Evolutionary conservation across 2,329 filamentous ascomycete species (phyloP).

Genomic region (Tolypocladium tundrense): DNA sequence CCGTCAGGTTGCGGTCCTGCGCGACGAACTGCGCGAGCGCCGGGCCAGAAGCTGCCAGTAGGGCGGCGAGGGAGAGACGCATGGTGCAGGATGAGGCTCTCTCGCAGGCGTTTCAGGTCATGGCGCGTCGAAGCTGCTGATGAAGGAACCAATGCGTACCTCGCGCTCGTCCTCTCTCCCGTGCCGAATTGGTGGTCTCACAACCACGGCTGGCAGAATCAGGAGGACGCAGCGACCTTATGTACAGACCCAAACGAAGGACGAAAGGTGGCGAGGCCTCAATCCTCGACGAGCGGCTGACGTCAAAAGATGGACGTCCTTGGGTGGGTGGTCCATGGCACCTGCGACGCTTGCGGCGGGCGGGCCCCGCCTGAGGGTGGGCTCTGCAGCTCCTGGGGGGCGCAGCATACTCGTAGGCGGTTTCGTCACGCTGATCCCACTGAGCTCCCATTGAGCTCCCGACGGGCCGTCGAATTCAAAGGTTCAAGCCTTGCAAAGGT

Average conservation of each 20-base stretch:
- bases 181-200: not conserved
- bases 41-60: conserved; percentile 7
- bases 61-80: conserved; percentile 7
- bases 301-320: not conserved
- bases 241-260: not conserved
- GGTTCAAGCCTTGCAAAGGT: too few relatives aligned
- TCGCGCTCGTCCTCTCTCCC: not conserved
- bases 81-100: conserved; percentile 5
- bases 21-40: conserved; percentile 22
- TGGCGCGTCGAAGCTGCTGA: not conserved
- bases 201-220: not conserved
- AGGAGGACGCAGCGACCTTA: not conserved
- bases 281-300: not conserved
- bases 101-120: not conserved
- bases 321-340: not conserved
- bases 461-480: too few relatives aligned
- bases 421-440: not conserved
- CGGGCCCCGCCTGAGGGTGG: too few relatives aligned
- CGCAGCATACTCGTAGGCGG: too few relatives aligned
- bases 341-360: not conserved
- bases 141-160: not conserved
- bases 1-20: conserved; percentile 35
- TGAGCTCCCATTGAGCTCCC: not conserved
- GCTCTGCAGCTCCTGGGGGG: not conserved
- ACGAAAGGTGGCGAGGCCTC: not conserved